Conservation (phyloP, 352 stramenopile genomes). For the Aphanomyces cochlioides region DNA sequence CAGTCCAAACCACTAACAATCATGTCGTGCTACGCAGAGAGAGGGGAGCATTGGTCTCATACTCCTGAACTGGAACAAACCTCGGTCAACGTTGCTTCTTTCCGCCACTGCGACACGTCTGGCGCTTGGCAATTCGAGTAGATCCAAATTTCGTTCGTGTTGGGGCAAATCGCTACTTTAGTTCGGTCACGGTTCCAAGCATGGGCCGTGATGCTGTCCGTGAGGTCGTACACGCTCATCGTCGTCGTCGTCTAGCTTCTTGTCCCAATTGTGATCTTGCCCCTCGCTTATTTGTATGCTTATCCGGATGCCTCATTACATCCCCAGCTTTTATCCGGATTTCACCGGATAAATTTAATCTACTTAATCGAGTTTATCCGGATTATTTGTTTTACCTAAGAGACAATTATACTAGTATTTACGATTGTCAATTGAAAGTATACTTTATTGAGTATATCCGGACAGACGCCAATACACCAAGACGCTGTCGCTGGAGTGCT, state of each 20-base stretch:
- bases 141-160: conserved; percentile 92
- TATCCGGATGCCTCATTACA: neutral
- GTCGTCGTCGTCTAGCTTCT: conserved; percentile 6
- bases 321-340: conserved; percentile 8
- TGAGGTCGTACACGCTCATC: conserved; percentile 67
- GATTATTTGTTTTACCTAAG: too few relatives aligned
- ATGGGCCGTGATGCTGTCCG: conserved; percentile 87
- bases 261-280: neutral
- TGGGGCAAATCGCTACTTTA: conserved; percentile 88
- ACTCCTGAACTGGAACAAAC: conserved; percentile 18
- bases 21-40: conserved; percentile 85
- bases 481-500: too few relatives aligned
- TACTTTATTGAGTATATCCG: too few relatives aligned
- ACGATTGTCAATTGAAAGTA: too few relatives aligned
- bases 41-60: neutral
- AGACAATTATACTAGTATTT: too few relatives aligned
- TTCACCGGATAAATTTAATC: too few relatives aligned
- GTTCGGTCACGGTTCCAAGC: conserved; percentile 89
- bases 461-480: too few relatives aligned
- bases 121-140: conserved; percentile 76
- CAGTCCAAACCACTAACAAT: conserved; percentile 90
- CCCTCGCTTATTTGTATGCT: neutral
- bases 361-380: too few relatives aligned
- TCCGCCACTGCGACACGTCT: conserved; percentile 79
- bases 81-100: conserved; percentile 79